Percentiles rank a stretch among this genome's conserved stretches.
phyloP scores from a whole-genome alignment of 345 rosid species.

The Gynandropsis gynandra region DNA sequence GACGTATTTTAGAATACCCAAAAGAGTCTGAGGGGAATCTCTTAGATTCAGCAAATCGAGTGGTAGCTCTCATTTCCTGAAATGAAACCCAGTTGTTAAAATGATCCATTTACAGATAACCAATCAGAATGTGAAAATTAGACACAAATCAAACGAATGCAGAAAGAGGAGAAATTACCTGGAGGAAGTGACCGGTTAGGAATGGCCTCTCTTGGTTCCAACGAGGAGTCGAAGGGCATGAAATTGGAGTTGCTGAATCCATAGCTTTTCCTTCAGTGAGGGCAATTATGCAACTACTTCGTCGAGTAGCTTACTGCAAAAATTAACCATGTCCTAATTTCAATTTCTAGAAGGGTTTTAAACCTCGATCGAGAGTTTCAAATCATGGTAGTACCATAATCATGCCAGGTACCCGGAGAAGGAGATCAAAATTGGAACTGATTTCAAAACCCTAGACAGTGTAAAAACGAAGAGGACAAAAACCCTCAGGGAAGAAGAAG shows the following conservation, averaged over 20 bases:
- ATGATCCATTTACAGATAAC: not conserved
- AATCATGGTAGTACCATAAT: not conserved
- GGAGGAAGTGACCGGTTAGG: constrained; percentile 87
- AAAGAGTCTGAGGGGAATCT: constrained; percentile 34
- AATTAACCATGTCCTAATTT: not conserved
- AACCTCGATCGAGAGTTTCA: not conserved
- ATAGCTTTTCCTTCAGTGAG: constrained; percentile 21
- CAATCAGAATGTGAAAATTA: constrained; percentile 2
- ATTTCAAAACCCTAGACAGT: constrained; percentile 1
- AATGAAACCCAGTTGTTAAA: constrained; percentile 11
- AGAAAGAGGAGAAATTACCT: constrained; percentile 33
- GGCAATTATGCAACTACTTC: constrained; percentile 12
- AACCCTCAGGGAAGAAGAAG: not conserved
- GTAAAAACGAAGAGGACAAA: not conserved
- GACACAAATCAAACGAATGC: not conserved
- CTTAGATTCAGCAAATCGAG: constrained; percentile 50
- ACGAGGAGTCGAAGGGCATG: constrained; percentile 75
- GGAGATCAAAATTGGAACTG: not conserved
- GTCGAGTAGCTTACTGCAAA: not conserved
- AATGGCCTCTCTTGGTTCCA: constrained; percentile 89
- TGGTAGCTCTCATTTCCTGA: constrained; percentile 56
- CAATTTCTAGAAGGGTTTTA: too few species aligned
- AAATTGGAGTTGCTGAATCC: constrained; percentile 34
- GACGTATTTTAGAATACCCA: constrained; percentile 29
- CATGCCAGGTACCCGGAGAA: not conserved